Evolutionary conservation across 73 alveolate species (phyloP).

Genomic region (Paramecium sexaurelia): DNA sequence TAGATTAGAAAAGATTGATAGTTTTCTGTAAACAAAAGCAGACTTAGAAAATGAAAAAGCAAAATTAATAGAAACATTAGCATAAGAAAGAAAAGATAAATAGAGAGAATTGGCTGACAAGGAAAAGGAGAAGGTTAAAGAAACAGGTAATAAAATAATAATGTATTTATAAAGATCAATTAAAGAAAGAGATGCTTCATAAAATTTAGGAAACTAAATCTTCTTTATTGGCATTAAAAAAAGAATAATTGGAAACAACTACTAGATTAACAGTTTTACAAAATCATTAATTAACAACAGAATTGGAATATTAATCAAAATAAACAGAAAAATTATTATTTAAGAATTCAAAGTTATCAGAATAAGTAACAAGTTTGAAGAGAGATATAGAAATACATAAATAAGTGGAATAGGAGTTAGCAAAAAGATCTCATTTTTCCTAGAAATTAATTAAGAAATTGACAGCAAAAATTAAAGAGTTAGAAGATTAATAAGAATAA

Average conservation of each 20-base stretch:
- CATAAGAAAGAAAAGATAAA: conserved; percentile 79
- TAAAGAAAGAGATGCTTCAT: conserved; percentile 86
- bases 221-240: conserved; percentile 78
- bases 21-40: conserved; percentile 52
- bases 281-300: conserved; percentile 96
- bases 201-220: conserved; percentile 88
- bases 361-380: conserved; percentile 85
- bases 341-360: conserved; percentile 89
- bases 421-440: conserved; percentile 93
- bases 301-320: conserved; percentile 94
- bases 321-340: conserved; percentile 92
- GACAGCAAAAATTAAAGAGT: conserved; percentile 77
- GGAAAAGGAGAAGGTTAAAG: conserved; percentile 85
- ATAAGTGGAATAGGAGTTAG: conserved; percentile 95
- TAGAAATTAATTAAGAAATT: conserved; percentile 83
- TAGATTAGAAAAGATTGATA: conserved; percentile 65
- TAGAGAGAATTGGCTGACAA: conserved; percentile 82
- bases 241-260: conserved; percentile 86
- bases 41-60: conserved; percentile 61
- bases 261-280: conserved; percentile 95
- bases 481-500: conserved; percentile 76
- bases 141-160: conserved; percentile 66
- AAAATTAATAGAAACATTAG: conserved; percentile 66
- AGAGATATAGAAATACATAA: conserved; percentile 97
- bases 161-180: conserved; percentile 62